Percentiles rank a stretch among this genome's conserved stretches.
phyloP scores from a whole-genome alignment of 441 rosid genomes.

The Daphne laureola region DNA sequence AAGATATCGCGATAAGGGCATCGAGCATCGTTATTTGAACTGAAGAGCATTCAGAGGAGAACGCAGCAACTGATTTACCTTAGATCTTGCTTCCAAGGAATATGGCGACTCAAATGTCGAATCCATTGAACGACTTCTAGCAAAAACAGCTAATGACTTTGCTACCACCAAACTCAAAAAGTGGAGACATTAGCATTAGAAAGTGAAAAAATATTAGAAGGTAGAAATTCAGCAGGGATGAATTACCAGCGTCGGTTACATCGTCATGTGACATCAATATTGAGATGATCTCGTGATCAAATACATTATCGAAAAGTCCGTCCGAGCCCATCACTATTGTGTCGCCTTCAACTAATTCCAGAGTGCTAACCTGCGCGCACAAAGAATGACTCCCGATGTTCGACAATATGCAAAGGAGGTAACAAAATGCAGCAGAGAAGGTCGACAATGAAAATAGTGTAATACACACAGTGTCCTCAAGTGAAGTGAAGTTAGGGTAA shows the following conservation, averaged over 20 bases:
- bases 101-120: constrained; percentile 70
- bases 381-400: no score
- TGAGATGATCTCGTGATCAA: constrained; percentile 69
- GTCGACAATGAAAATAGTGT: neutral
- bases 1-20: constrained; percentile 2
- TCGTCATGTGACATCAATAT: constrained; percentile 27
- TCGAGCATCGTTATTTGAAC: neutral
- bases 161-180: constrained; percentile 42
- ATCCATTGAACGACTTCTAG: constrained; percentile 59
- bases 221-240: constrained; percentile 5
- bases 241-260: constrained; percentile 59
- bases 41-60: neutral
- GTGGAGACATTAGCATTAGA: constrained; percentile 16
- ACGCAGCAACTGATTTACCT: constrained; percentile 30
- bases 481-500: no score
- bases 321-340: constrained; percentile 83
- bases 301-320: constrained; percentile 86
- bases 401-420: neutral
- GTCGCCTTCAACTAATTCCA: constrained; percentile 62
- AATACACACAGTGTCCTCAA: no score
- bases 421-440: neutral
- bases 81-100: constrained; percentile 68
- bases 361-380: constrained; percentile 43
- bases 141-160: constrained; percentile 75
- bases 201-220: neutral